Conservation (phyloP, 805 yeast species). For the Lipomyces anomalus region DNA sequence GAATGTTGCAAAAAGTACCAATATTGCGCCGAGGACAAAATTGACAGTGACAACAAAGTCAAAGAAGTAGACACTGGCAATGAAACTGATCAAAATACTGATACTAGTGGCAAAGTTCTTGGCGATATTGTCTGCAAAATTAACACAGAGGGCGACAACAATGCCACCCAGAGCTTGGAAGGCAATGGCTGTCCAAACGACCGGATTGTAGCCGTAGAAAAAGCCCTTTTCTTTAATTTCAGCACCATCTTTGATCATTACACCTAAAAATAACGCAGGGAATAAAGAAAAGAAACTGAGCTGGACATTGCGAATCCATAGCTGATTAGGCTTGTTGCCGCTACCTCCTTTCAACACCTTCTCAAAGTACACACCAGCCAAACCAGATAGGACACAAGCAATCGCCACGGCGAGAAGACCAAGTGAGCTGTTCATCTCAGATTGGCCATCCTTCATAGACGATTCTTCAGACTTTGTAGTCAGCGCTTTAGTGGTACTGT, state of each 20-base stretch:
- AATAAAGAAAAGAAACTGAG: slow-evolving; percentile 37
- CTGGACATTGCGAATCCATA: slow-evolving; percentile 41
- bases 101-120: slow-evolving; percentile 40
- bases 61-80: slow-evolving; percentile 36
- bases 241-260: slow-evolving; percentile 34
- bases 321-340: slow-evolving; percentile 31
- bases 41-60: slow-evolving; percentile 33
- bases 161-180: slow-evolving; percentile 41
- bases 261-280: slow-evolving; percentile 38
- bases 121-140: slow-evolving; percentile 41
- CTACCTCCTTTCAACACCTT: slow-evolving; percentile 37
- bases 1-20: slow-evolving; percentile 37
- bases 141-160: slow-evolving; percentile 40
- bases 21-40: slow-evolving; percentile 34
- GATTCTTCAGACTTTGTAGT: slow-evolving; percentile 6
- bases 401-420: slow-evolving; percentile 36
- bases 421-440: slow-evolving; percentile 27
- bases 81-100: slow-evolving; percentile 36
- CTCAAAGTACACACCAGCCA: slow-evolving; percentile 43
- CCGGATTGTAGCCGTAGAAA: slow-evolving; percentile 37
- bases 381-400: slow-evolving; percentile 38
- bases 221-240: slow-evolving; percentile 35
- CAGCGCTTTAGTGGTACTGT: background rate
- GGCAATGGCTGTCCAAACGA: slow-evolving; percentile 36
- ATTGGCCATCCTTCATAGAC: slow-evolving; percentile 15